These are phyloP conservation scores for Fusarium tuaranense DNA, from an alignment of 2,329 filamentous ascomycete genomes.

Conservation along the genomic window DNA sequence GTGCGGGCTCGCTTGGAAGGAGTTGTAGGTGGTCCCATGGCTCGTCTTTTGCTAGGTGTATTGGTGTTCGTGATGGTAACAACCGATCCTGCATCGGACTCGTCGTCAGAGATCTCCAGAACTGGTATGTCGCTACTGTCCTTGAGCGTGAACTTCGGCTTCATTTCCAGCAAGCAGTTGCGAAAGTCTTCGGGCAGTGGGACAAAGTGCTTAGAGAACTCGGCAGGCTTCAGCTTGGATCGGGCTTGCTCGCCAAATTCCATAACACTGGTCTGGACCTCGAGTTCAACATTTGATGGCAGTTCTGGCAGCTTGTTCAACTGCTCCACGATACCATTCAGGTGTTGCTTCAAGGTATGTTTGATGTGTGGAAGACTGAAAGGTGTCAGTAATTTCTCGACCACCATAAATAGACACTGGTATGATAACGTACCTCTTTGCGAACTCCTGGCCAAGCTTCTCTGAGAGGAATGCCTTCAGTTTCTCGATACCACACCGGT, in stretches of 20 bases:
- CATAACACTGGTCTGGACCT: conserved; percentile 70
- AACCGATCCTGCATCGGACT: conserved; percentile 49
- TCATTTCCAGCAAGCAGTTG: conserved; percentile 57
- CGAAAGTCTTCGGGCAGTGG: conserved; percentile 64
- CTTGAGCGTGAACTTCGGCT: conserved; percentile 60
- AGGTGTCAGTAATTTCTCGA: conserved; percentile 24
- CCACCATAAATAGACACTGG: conserved; percentile 7
- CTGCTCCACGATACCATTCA: conserved; percentile 64
- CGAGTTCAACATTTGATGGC: conserved; percentile 74
- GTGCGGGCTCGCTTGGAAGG: conserved; percentile 51
- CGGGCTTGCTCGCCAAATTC: conserved; percentile 66
- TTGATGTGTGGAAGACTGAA: conserved; percentile 64
- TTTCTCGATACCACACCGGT: conserved; percentile 65
- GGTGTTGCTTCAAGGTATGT: conserved; percentile 61
- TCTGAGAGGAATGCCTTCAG: conserved; percentile 65
- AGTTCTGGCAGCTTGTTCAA: conserved; percentile 74
- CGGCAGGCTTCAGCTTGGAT: conserved; percentile 58
- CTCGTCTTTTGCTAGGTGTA: conserved; percentile 48
- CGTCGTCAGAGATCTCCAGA: conserved; percentile 55
- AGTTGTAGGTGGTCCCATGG: conserved; percentile 43
- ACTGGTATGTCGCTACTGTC: conserved; percentile 50
- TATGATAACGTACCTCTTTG: conserved; percentile 55
- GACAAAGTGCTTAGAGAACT: conserved; percentile 60
- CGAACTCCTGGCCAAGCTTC: conserved; percentile 66
- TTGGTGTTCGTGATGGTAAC: conserved; percentile 29